These are phyloP conservation scores for Drosera capensis DNA, from an alignment of 148 eudicot genomes.

Conservation along the genomic window DNA sequence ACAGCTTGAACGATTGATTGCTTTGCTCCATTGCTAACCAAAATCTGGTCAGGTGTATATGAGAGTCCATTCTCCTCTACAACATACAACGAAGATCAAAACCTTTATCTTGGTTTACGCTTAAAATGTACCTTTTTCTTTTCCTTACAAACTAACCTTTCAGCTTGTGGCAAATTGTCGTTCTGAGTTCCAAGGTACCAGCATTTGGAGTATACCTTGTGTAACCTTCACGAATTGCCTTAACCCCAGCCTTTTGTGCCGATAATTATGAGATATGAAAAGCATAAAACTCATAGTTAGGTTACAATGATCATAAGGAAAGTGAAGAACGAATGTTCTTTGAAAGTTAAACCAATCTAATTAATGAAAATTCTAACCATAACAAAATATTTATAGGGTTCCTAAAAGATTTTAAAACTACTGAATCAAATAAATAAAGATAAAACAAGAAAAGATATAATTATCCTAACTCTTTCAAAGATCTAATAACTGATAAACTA, in stretches of 20 bases:
- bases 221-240: constrained; percentile 79
- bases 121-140: neutral
- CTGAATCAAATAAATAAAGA: too few relatives aligned
- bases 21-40: constrained; percentile 86
- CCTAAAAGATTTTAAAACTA: too few relatives aligned
- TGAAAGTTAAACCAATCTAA: too few relatives aligned
- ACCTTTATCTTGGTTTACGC: neutral
- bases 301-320: too few relatives aligned
- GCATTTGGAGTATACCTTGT: constrained; percentile 94
- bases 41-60: constrained; percentile 61
- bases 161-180: constrained; percentile 71
- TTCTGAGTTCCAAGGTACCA: constrained; percentile 69
- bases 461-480: too few relatives aligned
- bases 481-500: too few relatives aligned
- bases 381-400: too few relatives aligned
- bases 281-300: too few relatives aligned
- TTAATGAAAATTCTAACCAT: too few relatives aligned
- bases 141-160: constrained; percentile 24
- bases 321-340: too few relatives aligned
- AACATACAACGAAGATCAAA: constrained; percentile 1
- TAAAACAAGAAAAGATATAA: neutral
- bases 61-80: constrained; percentile 73
- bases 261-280: neutral
- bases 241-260: constrained; percentile 57
- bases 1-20: constrained; percentile 66